These are phyloP conservation scores for Peronospora farinosa DNA, from an alignment of 352 stramenopile species.

Conservation along the genomic window DNA sequence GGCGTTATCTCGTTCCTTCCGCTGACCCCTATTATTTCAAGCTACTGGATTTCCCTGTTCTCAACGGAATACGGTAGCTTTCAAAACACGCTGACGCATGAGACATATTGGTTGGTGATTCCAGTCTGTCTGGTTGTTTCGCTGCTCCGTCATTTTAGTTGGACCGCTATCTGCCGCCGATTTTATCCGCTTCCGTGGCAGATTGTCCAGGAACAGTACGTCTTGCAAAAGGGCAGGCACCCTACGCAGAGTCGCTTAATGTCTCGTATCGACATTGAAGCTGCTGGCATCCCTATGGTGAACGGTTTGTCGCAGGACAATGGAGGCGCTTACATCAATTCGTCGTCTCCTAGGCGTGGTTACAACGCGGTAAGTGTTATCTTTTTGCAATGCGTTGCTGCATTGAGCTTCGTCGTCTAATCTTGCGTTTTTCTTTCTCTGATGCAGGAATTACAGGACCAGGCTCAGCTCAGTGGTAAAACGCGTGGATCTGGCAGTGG, in stretches of 20 bases:
- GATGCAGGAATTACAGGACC: conserved; percentile 21
- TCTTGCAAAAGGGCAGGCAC: conserved; percentile 36
- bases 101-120: conserved; percentile 70
- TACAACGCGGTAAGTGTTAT: conserved; percentile 24
- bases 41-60: conserved; percentile 58
- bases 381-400: neutral
- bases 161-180: conserved; percentile 59
- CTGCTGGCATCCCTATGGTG: conserved; percentile 38
- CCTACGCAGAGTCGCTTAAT: conserved; percentile 15
- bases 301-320: conserved; percentile 34
- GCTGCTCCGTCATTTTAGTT: conserved; percentile 64
- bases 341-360: conserved; percentile 26
- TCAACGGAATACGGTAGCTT: conserved; percentile 65
- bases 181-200: conserved; percentile 78
- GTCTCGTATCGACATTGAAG: conserved; percentile 50
- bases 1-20: conserved; percentile 66
- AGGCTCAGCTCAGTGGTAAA: conserved; percentile 24
- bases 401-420: conserved; percentile 13
- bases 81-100: conserved; percentile 58
- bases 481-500: conserved; percentile 64
- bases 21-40: conserved; percentile 52
- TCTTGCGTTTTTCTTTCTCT: conserved; percentile 1
- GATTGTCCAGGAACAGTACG: conserved; percentile 75
- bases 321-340: conserved; percentile 39
- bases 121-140: conserved; percentile 46